Base-by-base conservation (phyloP, 352 stramenopile genomes). In the Phytopythium helicoides region DNA sequence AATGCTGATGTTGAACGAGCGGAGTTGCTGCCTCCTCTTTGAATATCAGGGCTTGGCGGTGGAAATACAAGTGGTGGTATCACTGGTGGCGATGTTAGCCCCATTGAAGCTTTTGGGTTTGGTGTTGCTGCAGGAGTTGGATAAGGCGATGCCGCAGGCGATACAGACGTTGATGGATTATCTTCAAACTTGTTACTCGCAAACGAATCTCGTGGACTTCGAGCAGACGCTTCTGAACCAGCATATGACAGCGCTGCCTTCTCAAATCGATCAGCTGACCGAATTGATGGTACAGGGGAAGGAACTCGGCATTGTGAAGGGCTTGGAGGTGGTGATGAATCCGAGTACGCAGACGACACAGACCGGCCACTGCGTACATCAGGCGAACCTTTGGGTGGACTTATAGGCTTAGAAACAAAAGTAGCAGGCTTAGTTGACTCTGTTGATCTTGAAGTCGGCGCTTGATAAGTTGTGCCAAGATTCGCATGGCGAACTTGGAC, bases 401-500 rank as follows among this genome's bases (percentile, higher is more conserved):
- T 33, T 33, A 33, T 33, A 10, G 28, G 28, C 28, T 33, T 33
- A 33, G 28, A 33, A 9, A 33, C 28, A 33, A 9, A 36, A 4
- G 28, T 42, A 12, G 54, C 41, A 10, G 37, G 18, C 26, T 64
- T 60, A 18, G 53, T 21, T 16, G 14, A 5, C 11, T 25, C 6
- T 15, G 21, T 21, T 1, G 18, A 2, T 11, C 10, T 19, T 6
- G 11, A 15, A 31, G 6, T 4, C 21, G 12, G 3, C 2, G 21
- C n/a, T 34, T 48, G 56, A 14, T 54, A 53, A 12, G 33, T 41
- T 31, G 42, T 23, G 19, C 66, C 66, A 6, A 74, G 44, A 49
- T 52, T 73, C 16, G 83, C 81, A 46, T 93, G 81, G 12, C 77
- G 76, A 21, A 86, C 73, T 60, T 93, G 83, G 23, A 89, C 83